Evolutionary conservation across 169 alveolate genomes (phyloP), one percentile per base, ranked within the genome.

Genomic region (Babesia bigemina): DNA sequence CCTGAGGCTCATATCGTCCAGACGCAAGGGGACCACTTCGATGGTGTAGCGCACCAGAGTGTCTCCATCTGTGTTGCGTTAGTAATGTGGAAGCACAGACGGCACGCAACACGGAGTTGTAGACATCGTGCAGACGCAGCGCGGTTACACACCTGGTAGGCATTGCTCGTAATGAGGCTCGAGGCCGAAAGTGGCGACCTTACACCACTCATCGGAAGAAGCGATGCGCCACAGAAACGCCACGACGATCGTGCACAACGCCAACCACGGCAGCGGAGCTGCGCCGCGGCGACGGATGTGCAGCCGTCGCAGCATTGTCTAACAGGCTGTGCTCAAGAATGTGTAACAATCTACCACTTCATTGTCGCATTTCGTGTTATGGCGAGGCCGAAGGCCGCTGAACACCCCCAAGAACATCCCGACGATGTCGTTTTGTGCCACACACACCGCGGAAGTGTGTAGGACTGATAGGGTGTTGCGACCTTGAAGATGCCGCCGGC

Each of bases 161-260:
- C 97, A 94, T 57, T 91, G 94, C 58, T 91, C 97, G 74, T 89
- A 94, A 42, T 88, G 93, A 21, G 94, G 92, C 61, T 89, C 91
- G 0, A 95, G 91, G 42, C 86, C 93, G 50, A 86, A 86, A 47
- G 95, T 90, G 19, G 87, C 89, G 33, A 94, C 97, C 76, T 90
- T 93, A 81, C 97, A 94, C 94, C 95, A 94, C 56, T 93, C 95
- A 47, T 85, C 88, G 16, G 91, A 63, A 21, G 60, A 8, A 29
- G 45, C 49, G 55, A 45, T 39, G 22, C 62, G 65, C 21, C 52
- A 26, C 8, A 75, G 48, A 28, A 71, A 52, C 8, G 36, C 60
- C 24, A 62, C 11, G 39, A 69, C 42, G 36, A 73, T 3, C 13
- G 61, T 39, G 24, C 14, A 17, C 67, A 26, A 4, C 60, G 44